Base-by-base conservation (phyloP, 192 early-diverging fungal species). In the Irineochytrium annulatum region DNA sequence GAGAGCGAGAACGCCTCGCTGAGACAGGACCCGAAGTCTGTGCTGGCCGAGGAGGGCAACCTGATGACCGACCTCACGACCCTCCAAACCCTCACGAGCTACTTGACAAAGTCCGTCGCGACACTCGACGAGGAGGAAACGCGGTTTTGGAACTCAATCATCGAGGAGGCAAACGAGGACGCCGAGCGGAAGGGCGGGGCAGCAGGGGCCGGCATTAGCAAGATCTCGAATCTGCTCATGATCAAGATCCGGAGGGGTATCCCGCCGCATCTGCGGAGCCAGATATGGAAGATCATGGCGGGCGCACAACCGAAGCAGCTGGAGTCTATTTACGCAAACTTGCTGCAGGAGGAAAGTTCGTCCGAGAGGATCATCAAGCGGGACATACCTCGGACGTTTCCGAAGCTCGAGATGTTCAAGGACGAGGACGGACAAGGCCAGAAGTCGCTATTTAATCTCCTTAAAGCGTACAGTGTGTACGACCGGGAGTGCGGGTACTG, bases 401-500 rank as follows among this genome's bases (percentile, higher is more conserved):
- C 91, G 0, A 79, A 87, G 33, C 79, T 87, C 43, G 87, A 89
- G 6, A 86, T 88, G 60, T 98, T 98, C 69, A 70, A 83, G 43
- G 86, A 91, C 26, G 73, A 76, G 8, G 44, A 57, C 29, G 91
- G 92, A 0, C 75, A 80, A 3, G 95, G 93, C 1, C 94, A 96
- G 66, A 86, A 87, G 63, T 86, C 80, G 22, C 72, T 98, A 52
- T 95, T 82, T 66, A 86, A 86, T 59, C 81, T 97, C 16, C 82
- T 92, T 54, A 91, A 92, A 52, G 93, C 92, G 1, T 97, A 96
- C 65, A 84, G 87, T 19, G 56, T 91, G 30, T 96, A 90, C 63
- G 96, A 99, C 66, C 52, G 63, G 1, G 91, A 95, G 28, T 87
- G 95, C 29, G 96, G 94, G 3, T 99, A 97, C 80, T 96, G 92